Conservation (phyloP, 2,329 filamentous ascomycete species). For the Paracamarosporium sp. region DNA sequence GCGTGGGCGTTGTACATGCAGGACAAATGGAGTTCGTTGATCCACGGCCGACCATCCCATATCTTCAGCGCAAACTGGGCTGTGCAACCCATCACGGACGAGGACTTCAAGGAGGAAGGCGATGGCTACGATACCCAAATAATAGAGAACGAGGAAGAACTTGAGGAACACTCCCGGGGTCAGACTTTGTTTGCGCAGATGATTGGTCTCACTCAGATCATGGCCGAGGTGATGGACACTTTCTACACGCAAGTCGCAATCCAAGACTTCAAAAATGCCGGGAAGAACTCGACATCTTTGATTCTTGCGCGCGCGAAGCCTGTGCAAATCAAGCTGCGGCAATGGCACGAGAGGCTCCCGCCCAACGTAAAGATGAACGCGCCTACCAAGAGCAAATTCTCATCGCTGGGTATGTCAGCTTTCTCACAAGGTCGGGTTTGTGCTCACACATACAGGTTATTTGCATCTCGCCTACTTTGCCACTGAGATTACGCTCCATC, state of each 20-base stretch:
- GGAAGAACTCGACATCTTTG: slow-evolving; percentile 72
- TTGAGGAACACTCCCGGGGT: slow-evolving; percentile 69
- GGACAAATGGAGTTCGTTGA: slow-evolving; percentile 88
- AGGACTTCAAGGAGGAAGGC: slow-evolving; percentile 74
- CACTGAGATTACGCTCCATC: slow-evolving; percentile 90
- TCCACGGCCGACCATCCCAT: slow-evolving; percentile 85
- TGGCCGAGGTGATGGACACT: slow-evolving; percentile 80
- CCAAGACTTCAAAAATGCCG: slow-evolving; percentile 70
- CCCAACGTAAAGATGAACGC: slow-evolving; percentile 69
- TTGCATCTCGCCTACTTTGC: slow-evolving; percentile 93
- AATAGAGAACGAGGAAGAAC: slow-evolving; percentile 61
- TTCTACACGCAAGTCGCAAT: slow-evolving; percentile 84
- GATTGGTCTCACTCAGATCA: slow-evolving; percentile 75
- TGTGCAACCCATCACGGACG: slow-evolving; percentile 67
- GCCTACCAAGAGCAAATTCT: slow-evolving; percentile 50
- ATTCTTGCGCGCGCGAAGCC: slow-evolving; percentile 80
- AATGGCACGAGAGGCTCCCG: slow-evolving; percentile 80
- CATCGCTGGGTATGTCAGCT: slow-evolving; percentile 47
- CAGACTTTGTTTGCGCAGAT: slow-evolving; percentile 76
- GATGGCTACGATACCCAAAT: slow-evolving; percentile 59
- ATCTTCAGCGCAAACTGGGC: slow-evolving; percentile 77
- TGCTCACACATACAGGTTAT: slow-evolving; percentile 55
- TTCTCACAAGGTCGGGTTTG: neutral
- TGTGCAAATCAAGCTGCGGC: slow-evolving; percentile 81
- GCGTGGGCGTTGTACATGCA: slow-evolving; percentile 95